A percentile compares a stretch with the other conserved stretches of the same genome.
Conservation (phyloP, 2,329 filamentous ascomycete genomes). For the Venturia aucupariae region DNA sequence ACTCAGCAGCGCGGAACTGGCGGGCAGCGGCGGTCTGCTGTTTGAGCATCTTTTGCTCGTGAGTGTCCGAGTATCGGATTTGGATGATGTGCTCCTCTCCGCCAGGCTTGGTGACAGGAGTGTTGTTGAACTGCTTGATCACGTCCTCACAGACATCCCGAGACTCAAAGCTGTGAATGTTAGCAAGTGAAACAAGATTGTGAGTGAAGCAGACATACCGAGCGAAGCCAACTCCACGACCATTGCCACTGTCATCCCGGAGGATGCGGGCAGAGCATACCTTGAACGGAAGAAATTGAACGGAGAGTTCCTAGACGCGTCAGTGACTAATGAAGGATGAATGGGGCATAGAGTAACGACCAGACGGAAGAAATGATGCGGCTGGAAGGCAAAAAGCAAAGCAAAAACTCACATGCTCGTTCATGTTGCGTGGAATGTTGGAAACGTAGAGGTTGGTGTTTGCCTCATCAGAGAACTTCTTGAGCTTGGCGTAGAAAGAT, state of each 20-base stretch:
- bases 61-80: slow-evolving; percentile 93
- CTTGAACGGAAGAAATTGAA: slow-evolving; percentile 68
- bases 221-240: slow-evolving; percentile 94
- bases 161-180: slow-evolving; percentile 62
- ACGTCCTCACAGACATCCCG: slow-evolving; percentile 87
- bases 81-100: slow-evolving; percentile 77
- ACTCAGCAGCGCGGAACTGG: slow-evolving; percentile 93
- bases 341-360: slow-evolving; percentile 15
- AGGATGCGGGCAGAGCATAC: slow-evolving; percentile 94
- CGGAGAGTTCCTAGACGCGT: slow-evolving; percentile 56
- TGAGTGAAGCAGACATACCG: slow-evolving; percentile 50
- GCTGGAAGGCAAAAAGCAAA: neutral
- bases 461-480: slow-evolving; percentile 79
- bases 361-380: neutral
- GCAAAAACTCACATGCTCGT: slow-evolving; percentile 62
- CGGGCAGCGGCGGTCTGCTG: slow-evolving; percentile 90
- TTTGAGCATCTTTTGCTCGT: slow-evolving; percentile 93
- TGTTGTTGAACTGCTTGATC: slow-evolving; percentile 76
- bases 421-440: slow-evolving; percentile 86
- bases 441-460: slow-evolving; percentile 98
- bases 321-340: slow-evolving; percentile 16
- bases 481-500: slow-evolving; percentile 96
- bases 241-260: slow-evolving; percentile 82
- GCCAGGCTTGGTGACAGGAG: slow-evolving; percentile 46
- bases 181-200: slow-evolving; percentile 10